Conservation (phyloP, 2,329 filamentous ascomycete genomes). For the Stagonosporopsis chrysanthemi region DNA sequence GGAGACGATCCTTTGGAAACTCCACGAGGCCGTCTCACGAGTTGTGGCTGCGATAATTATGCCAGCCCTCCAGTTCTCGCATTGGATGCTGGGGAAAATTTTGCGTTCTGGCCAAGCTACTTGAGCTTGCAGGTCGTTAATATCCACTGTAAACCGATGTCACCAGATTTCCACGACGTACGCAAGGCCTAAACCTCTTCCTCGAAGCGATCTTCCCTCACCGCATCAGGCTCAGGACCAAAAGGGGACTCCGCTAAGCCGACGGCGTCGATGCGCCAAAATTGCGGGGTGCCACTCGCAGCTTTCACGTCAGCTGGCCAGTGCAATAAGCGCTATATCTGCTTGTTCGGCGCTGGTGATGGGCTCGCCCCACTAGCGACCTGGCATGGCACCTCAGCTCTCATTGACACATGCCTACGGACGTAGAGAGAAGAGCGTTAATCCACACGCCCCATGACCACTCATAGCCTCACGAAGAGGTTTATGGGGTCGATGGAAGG, state of each 20-base stretch:
- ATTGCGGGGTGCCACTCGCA: neutral
- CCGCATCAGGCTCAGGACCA: neutral
- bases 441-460: neutral
- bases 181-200: neutral
- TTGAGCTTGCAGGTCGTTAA: conserved; percentile 1
- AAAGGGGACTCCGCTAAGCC: neutral
- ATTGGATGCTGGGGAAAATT: conserved; percentile 45
- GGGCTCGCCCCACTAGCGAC: neutral
- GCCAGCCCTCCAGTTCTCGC: conserved; percentile 41
- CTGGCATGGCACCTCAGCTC: neutral
- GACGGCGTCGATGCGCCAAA: neutral
- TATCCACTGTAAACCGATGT: neutral
- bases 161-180: neutral
- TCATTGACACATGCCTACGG: neutral
- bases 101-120: conserved; percentile 27
- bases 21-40: conserved; percentile 38
- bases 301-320: neutral
- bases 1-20: conserved; percentile 44
- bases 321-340: neutral
- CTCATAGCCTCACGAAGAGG: neutral
- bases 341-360: neutral
- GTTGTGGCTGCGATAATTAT: conserved; percentile 42
- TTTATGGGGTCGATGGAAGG: neutral
- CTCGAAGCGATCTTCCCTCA: neutral
- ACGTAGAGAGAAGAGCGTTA: neutral